Base-by-base conservation (phyloP, 768 basidiomycete genomes). In the Termitomyces sp. region DNA sequence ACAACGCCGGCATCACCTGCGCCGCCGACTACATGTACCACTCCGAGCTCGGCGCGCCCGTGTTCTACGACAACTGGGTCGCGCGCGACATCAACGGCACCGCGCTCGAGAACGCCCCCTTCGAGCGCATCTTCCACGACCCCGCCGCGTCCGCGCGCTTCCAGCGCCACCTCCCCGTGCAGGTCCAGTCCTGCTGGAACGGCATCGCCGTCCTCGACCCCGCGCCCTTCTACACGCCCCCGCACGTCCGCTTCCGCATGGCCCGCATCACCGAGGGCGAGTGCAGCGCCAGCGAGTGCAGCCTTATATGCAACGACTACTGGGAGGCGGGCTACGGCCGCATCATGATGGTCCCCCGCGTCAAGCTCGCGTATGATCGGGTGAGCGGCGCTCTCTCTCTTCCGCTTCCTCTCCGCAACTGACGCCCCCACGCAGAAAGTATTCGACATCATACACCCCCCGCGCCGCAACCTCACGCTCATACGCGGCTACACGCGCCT, bases 1-100 rank as follows among this genome's bases (percentile, higher is more conserved):
- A 98, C 74, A 98, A 97, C 72, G 97, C 97, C 1, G 96, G 95
- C 16, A 96, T 98, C 71, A 98, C 97, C 10, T 98, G 97, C 66
- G 97, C 96, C 0, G 87, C 95, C 1, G 96, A 99, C 70, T 99
- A 99, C 76, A 98, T 99, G 94, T 99, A 91, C 76, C 97, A 99
- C 76, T 86, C 95, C 32, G 95, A 96, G 47, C 90, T 98, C 62
- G 89, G 85, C 14, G 80, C 93, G 0, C 96, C 96, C 1, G 95
- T 98, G 18, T 98, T 98, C 72, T 98, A 98, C 76, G 93, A 93
- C 70, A 96, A 95, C 71, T 98, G 96, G 96, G 96, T 99, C 22
- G 95, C 96, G 1, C 84, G 96, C 40, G 96, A 99, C 71, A 93
- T 99, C 79, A 99, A 99, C 73, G 96, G 96, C 24, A 98, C 96